Conservation (phyloP, 2,329 filamentous ascomycete genomes). For the Trichoderma koningiopsis region DNA sequence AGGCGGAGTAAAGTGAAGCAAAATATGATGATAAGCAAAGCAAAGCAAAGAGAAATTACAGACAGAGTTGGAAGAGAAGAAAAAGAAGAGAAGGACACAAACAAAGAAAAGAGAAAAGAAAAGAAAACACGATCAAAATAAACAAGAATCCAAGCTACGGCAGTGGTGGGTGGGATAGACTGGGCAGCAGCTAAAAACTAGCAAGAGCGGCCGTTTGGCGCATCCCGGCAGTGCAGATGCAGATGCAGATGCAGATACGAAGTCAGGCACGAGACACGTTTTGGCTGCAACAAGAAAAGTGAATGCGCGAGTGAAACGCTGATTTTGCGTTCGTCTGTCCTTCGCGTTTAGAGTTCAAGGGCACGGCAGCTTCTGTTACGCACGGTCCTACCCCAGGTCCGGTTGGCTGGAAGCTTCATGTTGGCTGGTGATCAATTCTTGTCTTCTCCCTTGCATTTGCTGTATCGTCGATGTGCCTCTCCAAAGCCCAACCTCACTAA, state of each 20-base stretch:
- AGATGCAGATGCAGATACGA: not conserved
- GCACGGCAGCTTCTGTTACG: not conserved
- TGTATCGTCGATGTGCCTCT: not conserved
- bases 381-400: slow-evolving; percentile 12
- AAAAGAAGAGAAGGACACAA: not conserved
- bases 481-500: no score
- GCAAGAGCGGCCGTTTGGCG: not conserved
- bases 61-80: not conserved
- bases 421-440: no score
- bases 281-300: not conserved
- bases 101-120: not conserved
- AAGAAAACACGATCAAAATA: not conserved
- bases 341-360: not conserved
- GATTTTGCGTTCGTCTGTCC: not conserved
- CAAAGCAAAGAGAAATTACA: not conserved
- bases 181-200: not conserved
- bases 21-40: not conserved
- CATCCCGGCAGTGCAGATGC: not conserved
- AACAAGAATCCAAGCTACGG: not conserved
- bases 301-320: not conserved
- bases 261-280: not conserved
- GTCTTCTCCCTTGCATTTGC: not conserved
- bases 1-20: not conserved
- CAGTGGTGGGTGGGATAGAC: not conserved
- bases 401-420: not conserved